These are phyloP conservation scores for Exophiala aquamarina DNA, from an alignment of 2,329 filamentous ascomycete genomes.

Conservation along the genomic window DNA sequence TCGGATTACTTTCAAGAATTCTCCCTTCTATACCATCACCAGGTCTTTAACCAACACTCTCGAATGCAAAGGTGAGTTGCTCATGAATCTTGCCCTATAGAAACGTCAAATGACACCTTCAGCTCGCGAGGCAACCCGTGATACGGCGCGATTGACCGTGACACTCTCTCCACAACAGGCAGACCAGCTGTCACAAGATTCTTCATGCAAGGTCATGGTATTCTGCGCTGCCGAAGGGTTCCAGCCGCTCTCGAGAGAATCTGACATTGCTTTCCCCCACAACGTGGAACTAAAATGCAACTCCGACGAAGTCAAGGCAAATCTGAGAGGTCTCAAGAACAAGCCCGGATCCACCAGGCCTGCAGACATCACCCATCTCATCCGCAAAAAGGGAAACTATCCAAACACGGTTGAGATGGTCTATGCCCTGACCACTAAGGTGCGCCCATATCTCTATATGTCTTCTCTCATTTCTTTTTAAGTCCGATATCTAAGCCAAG, in stretches of 20 bases:
- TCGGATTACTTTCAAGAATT: conserved; percentile 65
- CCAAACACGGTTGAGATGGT: conserved; percentile 79
- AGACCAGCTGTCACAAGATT: conserved; percentile 58
- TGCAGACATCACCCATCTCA: conserved; percentile 78
- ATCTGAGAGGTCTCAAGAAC: conserved; percentile 91
- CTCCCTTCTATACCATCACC: conserved; percentile 79
- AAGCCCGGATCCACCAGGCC: conserved; percentile 93
- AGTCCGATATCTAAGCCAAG: conserved; percentile 24
- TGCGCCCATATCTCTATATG: conserved; percentile 35
- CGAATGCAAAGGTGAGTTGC: conserved; percentile 68
- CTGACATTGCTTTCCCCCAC: conserved; percentile 83
- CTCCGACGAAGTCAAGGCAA: conserved; percentile 82
- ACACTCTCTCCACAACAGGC: conserved; percentile 55
- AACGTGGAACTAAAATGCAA: conserved; percentile 94
- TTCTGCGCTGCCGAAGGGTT: conserved; percentile 70
- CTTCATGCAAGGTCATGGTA: conserved; percentile 71
- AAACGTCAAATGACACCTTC: conserved; percentile 16
- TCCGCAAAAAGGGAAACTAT: conserved; percentile 66
- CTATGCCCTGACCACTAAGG: conserved; percentile 89
- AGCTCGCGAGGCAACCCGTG: conserved; percentile 61
- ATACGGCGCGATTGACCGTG: conserved; percentile 60
- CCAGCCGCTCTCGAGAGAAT: conserved; percentile 53
- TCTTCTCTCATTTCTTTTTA: conserved; percentile 15
- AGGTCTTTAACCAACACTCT: conserved; percentile 64
- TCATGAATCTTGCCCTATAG: conserved; percentile 22